Percentiles rank a stretch among this genome's conserved stretches.
phyloP scores from a whole-genome alignment of 306 rosid genomes.

The Sesbania bispinosa region DNA sequence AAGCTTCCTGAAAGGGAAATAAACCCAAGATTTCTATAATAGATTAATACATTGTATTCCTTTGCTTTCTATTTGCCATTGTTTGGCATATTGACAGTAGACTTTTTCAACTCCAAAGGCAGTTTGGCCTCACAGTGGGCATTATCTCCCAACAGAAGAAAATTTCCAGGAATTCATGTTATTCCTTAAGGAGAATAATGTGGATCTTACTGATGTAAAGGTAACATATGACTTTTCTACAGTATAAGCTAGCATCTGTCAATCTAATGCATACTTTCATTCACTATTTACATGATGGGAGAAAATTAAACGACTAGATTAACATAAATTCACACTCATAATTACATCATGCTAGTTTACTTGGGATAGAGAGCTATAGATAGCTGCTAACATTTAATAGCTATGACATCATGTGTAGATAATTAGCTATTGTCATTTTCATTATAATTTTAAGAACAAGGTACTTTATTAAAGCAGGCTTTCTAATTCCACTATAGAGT shows the following conservation, averaged over 20 bases:
- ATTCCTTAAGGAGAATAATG: conserved; percentile 51
- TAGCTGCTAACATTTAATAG: background rate
- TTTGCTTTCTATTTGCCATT: background rate
- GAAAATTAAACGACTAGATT: too few relatives aligned
- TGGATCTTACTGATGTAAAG: too few relatives aligned
- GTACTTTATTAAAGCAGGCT: too few relatives aligned
- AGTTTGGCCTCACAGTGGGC: too few relatives aligned
- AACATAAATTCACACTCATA: too few relatives aligned
- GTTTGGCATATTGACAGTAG: conserved; percentile 6
- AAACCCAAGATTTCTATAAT: background rate
- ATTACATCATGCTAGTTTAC: background rate
- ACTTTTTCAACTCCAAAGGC: too few relatives aligned
- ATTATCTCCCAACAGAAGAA: conserved; percentile 73
- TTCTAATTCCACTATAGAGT: too few relatives aligned
- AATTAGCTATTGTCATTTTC: background rate
- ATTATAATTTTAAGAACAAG: too few relatives aligned
- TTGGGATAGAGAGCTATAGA: background rate
- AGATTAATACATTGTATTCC: background rate
- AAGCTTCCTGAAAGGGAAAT: conserved; percentile 44
- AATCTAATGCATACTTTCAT: background rate
- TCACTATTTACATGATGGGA: too few relatives aligned
- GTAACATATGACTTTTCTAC: conserved; percentile 19
- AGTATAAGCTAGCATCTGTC: background rate
- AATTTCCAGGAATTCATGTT: conserved; percentile 59
- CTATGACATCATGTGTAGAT: background rate